Evolutionary conservation across 805 yeast genomes (phyloP).

Genomic region (Candida xiaguanensis): DNA sequence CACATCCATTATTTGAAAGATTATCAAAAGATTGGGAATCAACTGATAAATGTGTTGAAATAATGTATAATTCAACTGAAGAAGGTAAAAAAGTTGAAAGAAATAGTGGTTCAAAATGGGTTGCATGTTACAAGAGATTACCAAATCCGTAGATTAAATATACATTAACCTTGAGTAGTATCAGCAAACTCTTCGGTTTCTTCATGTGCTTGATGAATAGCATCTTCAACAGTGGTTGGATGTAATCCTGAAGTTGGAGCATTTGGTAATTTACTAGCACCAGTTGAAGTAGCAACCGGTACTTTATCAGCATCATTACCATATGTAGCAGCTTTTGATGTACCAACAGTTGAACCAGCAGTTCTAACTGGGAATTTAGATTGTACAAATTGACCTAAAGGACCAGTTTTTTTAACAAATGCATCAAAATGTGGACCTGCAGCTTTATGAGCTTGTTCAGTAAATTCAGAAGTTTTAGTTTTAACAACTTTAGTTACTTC

Average conservation of each 20-base stretch:
- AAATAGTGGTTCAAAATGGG: conserved; percentile 80
- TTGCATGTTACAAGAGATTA: conserved; percentile 81
- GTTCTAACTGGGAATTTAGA: conserved; percentile 63
- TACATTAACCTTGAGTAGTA: conserved; percentile 5
- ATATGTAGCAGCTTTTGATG: conserved; percentile 15
- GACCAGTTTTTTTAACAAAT: conserved; percentile 59
- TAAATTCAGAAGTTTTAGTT: conserved; percentile 45
- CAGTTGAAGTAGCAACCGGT: conserved; percentile 24
- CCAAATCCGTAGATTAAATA: conserved; percentile 45
- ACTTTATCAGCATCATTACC: conserved; percentile 31
- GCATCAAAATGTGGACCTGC: conserved; percentile 57
- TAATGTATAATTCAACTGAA: conserved; percentile 92
- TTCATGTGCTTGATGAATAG: conserved; percentile 19
- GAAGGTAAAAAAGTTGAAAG: conserved; percentile 96
- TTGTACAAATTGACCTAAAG: conserved; percentile 58
- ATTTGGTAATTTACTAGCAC: conserved; percentile 39
- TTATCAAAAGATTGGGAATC: conserved; percentile 75
- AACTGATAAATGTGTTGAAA: conserved; percentile 73
- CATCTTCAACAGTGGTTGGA: conserved; percentile 21
- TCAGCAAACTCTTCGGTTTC: conserved; percentile 12
- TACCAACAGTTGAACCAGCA: conserved; percentile 64
- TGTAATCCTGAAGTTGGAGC: conserved; percentile 27
- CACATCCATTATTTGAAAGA: conserved; percentile 88
- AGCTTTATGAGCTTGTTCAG: conserved; percentile 35
- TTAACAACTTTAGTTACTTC: conserved; percentile 42